Evolutionary conservation across 805 yeast species (phyloP), one percentile per base, ranked within the genome.

Genomic region (Yamadazyma takamatsuzukensis): DNA sequence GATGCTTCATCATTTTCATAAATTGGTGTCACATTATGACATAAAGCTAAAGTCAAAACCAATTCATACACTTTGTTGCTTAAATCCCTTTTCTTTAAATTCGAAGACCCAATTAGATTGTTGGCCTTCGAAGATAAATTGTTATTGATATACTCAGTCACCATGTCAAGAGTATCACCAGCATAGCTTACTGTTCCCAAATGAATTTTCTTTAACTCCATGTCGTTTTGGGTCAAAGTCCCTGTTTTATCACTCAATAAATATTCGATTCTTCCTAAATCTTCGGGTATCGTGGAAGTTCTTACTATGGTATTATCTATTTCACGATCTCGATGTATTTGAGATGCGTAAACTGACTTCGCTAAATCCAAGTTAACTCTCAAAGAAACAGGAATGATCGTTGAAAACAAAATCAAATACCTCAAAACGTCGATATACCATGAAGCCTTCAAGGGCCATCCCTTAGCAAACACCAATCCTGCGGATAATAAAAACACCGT

Each of bases 241-340:
- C 99, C 99, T 0, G 99, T 93, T 51, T 93, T 93, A 58, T 93
- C 99, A 41, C 89, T 81, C 27, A 93, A 68, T 35, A 93, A 61
- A 55, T 93, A 93, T 58, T 93, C 97, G 27, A 93, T 84, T 46
- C 99, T 72, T 17, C 99, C 99, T 43, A 93, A 68, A 60, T 93
- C 99, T 58, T 93, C 99, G 2, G 98, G 98, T 27, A 93, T 93
- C 0, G 98, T 94, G 36, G 96, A 86, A 1, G 98, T 93, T 53
- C 99, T 77, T 4, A 94, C 99, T 32, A 94, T 78, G 0, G 97
- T 89, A 6, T 80, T 86, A 2, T 86, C 80, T 13, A 93, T 93
- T 4, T 78, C 70, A 11, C 54, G 43, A 54, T 93, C 99, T 40
- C 85, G 88, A 55, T 93, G 95, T 41, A 94, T 93, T 54, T 93